Percentiles rank a stretch among this genome's conserved stretches.
phyloP scores from a whole-genome alignment of 495 filamentous ascomycete species.

The Cryomyces minteri region DNA sequence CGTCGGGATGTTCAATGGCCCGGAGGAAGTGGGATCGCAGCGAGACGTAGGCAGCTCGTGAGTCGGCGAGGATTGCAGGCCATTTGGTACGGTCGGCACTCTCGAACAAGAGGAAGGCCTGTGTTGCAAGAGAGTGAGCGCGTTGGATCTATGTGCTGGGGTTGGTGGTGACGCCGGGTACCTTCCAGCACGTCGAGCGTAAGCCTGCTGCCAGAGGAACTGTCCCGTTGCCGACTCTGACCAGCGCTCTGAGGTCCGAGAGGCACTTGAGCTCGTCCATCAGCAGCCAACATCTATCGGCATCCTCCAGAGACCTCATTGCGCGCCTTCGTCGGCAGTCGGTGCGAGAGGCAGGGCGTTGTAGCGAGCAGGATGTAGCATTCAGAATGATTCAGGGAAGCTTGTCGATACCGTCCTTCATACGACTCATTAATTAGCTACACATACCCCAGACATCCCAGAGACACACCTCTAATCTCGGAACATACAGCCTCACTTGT shows the following conservation, averaged over 20 bases:
- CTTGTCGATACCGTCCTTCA: too few relatives aligned
- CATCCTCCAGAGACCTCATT: too few relatives aligned
- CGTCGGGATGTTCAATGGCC: constrained; percentile 65
- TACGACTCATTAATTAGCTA: too few relatives aligned
- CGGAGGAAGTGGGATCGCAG: constrained; percentile 56
- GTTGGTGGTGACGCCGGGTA: constrained; percentile 14
- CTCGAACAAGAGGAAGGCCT: constrained; percentile 72
- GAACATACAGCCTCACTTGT: too few relatives aligned
- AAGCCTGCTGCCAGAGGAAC: constrained; percentile 38
- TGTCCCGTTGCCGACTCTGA: constrained; percentile 33
- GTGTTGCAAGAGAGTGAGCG: constrained; percentile 1
- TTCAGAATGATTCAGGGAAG: too few relatives aligned
- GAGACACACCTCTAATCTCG: too few relatives aligned
- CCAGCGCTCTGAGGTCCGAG: constrained; percentile 43
- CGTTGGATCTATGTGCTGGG: not conserved
- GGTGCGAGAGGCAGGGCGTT: too few relatives aligned
- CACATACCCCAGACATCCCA: too few relatives aligned
- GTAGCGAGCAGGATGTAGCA: too few relatives aligned
- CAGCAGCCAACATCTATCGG: constrained; percentile 11
- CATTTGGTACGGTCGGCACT: constrained; percentile 47
- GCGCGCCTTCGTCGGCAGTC: too few relatives aligned
- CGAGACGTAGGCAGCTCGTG: constrained; percentile 53
- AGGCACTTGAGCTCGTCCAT: constrained; percentile 19
- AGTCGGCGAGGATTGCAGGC: constrained; percentile 43
- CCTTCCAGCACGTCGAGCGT: constrained; percentile 91